Evolutionary conservation across 495 filamentous ascomycete species (phyloP).

Genomic region (Aspergillus sclerotioniger): DNA sequence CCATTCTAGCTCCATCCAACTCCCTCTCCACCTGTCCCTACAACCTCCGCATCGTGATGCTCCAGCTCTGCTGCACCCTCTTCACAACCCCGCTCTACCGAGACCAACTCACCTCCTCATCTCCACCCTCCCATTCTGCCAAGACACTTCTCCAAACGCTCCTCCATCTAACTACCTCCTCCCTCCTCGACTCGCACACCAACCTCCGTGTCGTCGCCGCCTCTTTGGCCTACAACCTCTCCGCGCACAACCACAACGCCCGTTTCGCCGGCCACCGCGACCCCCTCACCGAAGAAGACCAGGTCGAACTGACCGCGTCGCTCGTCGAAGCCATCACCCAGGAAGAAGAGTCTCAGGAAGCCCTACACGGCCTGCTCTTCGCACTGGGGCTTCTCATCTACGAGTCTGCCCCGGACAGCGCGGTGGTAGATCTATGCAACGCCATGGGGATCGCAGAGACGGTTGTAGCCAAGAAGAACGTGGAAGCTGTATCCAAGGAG

Average conservation of each 20-base stretch:
- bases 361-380: constrained; percentile 66
- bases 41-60: constrained; percentile 74
- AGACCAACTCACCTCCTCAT: constrained; percentile 36
- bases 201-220: constrained; percentile 72
- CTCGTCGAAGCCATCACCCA: constrained; percentile 70
- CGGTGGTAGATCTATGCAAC: constrained; percentile 70
- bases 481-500: constrained; percentile 52
- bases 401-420: constrained; percentile 62
- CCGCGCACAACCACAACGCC: constrained; percentile 63
- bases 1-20: constrained; percentile 61
- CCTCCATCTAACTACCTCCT: constrained; percentile 49
- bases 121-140: constrained; percentile 28
- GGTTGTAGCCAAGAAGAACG: constrained; percentile 50
- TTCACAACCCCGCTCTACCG: constrained; percentile 55
- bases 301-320: constrained; percentile 76
- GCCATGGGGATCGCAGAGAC: constrained; percentile 65
- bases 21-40: constrained; percentile 61
- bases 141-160: constrained; percentile 7
- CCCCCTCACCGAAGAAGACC: constrained; percentile 60
- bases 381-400: constrained; percentile 75
- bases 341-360: constrained; percentile 67
- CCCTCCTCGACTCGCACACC: constrained; percentile 52
- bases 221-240: constrained; percentile 80
- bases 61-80: constrained; percentile 63
- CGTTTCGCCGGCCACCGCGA: constrained; percentile 59